phyloP scores from a whole-genome alignment of 345 rosid genomes.

The Ricinus communis region DNA sequence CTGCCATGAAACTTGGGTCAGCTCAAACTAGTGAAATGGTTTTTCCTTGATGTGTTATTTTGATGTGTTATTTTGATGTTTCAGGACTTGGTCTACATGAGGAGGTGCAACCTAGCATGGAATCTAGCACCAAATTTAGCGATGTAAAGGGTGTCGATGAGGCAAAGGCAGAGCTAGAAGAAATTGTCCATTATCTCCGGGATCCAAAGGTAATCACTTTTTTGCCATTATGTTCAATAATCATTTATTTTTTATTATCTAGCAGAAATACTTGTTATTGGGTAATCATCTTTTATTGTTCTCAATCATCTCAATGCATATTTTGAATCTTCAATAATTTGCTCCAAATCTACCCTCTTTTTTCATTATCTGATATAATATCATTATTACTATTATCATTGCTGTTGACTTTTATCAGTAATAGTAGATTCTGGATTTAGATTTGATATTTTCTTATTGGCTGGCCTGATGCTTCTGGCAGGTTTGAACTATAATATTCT shows the following conservation, averaged over 20 bases:
- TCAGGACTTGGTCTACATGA: constrained; percentile 90
- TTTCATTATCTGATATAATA: no score
- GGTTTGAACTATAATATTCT: neutral
- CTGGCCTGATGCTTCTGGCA: neutral
- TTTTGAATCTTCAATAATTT: neutral
- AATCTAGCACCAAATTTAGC: constrained; percentile 81
- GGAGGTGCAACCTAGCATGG: constrained; percentile 95
- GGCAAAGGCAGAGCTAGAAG: constrained; percentile 95
- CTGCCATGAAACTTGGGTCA: neutral
- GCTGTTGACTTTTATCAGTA: neutral
- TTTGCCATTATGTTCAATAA: neutral
- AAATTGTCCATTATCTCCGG: constrained; percentile 92
- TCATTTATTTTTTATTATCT: neutral
- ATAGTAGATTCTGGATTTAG: neutral
- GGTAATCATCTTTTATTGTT: neutral
- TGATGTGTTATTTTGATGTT: constrained; percentile 13
- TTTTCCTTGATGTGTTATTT: neutral
- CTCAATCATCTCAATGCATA: neutral
- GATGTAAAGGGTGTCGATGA: constrained; percentile 98
- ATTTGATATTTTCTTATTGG: neutral
- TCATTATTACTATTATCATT: no score
- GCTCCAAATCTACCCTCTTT: neutral
- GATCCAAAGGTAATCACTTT: constrained; percentile 77
- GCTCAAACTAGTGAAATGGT: constrained; percentile 7
- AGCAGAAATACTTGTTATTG: neutral